These are phyloP conservation scores for Epichloe uncinata DNA, from an alignment of 2,329 filamentous ascomycete species.

Conservation along the genomic window DNA sequence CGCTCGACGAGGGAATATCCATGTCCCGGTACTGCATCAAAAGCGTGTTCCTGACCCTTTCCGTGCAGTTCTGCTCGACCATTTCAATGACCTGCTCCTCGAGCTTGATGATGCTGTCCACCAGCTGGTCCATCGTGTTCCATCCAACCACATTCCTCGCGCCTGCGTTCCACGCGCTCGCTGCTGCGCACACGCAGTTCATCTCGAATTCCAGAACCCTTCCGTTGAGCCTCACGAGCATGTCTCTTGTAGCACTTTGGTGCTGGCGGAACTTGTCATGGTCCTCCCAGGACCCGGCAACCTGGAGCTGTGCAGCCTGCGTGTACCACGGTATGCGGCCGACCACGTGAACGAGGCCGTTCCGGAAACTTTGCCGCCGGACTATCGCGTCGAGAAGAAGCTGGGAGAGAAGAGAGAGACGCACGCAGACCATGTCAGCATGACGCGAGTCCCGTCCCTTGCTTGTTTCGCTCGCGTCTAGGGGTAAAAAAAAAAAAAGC, in stretches of 20 bases:
- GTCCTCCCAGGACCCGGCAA: conserved; percentile 10
- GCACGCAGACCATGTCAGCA: not conserved
- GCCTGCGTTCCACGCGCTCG: conserved; percentile 23
- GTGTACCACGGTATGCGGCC: conserved; percentile 23
- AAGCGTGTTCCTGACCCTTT: conserved; percentile 8
- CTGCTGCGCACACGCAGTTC: conserved; percentile 26
- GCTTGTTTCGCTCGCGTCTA: not conserved
- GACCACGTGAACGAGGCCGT: conserved; percentile 19
- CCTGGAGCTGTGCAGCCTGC: conserved; percentile 16
- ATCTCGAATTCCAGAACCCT: conserved; percentile 25
- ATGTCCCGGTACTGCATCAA: conserved; percentile 8
- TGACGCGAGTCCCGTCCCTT: not conserved
- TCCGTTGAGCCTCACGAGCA: conserved; percentile 17
- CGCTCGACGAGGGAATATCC: not conserved
- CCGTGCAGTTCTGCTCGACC: conserved; percentile 12
- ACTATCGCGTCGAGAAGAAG: conserved; percentile 23
- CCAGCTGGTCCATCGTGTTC: conserved; percentile 16
- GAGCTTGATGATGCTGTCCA: conserved; percentile 13
- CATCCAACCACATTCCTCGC: conserved; percentile 25
- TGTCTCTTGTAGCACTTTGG: conserved; percentile 11
- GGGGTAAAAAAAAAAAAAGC: not conserved
- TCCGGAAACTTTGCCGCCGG: conserved; percentile 16
- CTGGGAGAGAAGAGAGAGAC: conserved; percentile 9
- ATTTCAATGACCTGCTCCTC: conserved; percentile 14
- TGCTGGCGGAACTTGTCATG: conserved; percentile 12